phyloP scores from a whole-genome alignment of 495 filamentous ascomycete species.

The Xylaria nigripes region DNA sequence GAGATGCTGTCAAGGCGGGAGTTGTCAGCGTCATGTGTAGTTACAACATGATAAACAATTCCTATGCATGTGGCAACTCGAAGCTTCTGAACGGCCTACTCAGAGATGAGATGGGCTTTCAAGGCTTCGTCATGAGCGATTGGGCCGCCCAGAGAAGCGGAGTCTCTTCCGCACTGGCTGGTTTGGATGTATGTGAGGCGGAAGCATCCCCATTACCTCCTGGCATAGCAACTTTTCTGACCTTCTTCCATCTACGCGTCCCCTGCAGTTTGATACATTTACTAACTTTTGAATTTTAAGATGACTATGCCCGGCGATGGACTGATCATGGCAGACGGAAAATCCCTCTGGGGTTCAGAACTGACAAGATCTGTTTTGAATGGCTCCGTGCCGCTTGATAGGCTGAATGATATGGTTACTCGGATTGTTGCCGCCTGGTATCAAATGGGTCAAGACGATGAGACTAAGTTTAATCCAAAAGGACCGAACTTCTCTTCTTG shows the following conservation, averaged over 20 bases:
- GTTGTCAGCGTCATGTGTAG: constrained; percentile 84
- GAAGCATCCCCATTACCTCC: neutral
- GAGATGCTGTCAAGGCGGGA: constrained; percentile 75
- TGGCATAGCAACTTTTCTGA: neutral
- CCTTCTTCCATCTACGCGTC: neutral
- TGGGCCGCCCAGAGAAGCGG: constrained; percentile 87
- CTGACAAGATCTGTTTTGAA: constrained; percentile 76
- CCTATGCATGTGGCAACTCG: constrained; percentile 84
- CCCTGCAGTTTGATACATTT: neutral
- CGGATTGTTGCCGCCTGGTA: constrained; percentile 91
- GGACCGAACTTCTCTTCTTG: constrained; percentile 90
- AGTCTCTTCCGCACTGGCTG: constrained; percentile 69
- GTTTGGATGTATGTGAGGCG: constrained; percentile 51
- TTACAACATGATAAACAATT: constrained; percentile 87
- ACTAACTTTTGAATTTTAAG: neutral
- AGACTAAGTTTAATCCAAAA: constrained; percentile 53
- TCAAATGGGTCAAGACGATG: constrained; percentile 74
- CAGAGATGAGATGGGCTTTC: constrained; percentile 90
- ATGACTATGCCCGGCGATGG: constrained; percentile 97
- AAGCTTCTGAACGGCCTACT: constrained; percentile 88
- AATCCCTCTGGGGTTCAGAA: constrained; percentile 71
- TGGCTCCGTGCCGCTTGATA: constrained; percentile 68
- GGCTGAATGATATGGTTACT: constrained; percentile 89
- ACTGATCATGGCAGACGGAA: constrained; percentile 61
- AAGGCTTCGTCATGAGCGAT: constrained; percentile 87